phyloP scores from a whole-genome alignment of 1,139 yeast genomes.

The Insectozyma bohioensis region DNA sequence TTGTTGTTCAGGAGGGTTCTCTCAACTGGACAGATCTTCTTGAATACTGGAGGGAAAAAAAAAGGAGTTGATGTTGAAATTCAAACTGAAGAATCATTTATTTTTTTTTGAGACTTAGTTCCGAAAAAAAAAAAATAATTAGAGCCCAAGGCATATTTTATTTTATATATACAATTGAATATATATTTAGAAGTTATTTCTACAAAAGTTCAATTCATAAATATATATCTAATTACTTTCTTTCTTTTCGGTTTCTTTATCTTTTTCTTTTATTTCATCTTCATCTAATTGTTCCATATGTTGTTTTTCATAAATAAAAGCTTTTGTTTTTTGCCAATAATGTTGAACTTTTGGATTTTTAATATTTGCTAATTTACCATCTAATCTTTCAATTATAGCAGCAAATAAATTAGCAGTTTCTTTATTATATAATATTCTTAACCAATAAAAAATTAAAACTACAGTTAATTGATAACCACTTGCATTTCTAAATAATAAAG shows the following conservation, averaged over 20 bases:
- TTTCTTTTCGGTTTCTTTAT: too few relatives aligned
- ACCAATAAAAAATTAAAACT: conserved; percentile 64
- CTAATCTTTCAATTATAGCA: conserved; percentile 42
- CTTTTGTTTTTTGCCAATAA: conserved; percentile 43
- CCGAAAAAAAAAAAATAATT: too few relatives aligned
- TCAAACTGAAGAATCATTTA: too few relatives aligned
- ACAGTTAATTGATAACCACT: conserved; percentile 65
- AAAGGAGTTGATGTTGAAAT: background rate
- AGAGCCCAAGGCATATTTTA: too few relatives aligned
- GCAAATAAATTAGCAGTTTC: conserved; percentile 47
- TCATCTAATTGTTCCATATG: conserved; percentile 8
- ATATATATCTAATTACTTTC: too few relatives aligned
- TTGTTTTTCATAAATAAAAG: conserved; percentile 37
- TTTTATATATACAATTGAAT: background rate
- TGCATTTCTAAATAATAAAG: conserved; percentile 61
- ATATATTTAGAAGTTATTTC: background rate
- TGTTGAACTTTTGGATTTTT: conserved; percentile 49
- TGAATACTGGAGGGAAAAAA: conserved; percentile 1
- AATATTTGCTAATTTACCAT: conserved; percentile 36
- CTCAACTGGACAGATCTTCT: conserved; percentile 28
- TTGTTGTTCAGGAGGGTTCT: conserved; percentile 27
- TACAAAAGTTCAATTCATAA: too few relatives aligned
- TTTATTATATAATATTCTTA: conserved; percentile 57
- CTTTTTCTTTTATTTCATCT: too few relatives aligned
- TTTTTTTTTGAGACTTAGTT: too few relatives aligned